These are phyloP conservation scores for Avena eriantha DNA, from an alignment of 176 grass and related monocot species.

Conservation along the genomic window DNA sequence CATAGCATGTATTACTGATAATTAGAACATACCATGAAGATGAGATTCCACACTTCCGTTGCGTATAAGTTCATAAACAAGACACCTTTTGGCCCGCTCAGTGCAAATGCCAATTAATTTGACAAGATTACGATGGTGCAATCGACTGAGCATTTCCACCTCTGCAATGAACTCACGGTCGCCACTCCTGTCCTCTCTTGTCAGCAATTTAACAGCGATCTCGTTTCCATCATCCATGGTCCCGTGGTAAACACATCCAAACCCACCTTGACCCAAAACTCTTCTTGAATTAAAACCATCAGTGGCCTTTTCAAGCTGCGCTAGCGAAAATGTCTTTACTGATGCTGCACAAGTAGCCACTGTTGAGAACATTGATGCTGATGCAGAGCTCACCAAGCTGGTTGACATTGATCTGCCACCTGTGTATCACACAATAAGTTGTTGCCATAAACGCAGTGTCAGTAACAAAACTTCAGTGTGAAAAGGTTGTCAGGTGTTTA, in stretches of 20 bases:
- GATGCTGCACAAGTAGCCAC: constrained; percentile 69
- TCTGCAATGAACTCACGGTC: constrained; percentile 92
- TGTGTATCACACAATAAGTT: constrained; percentile 54
- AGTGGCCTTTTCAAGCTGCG: constrained; percentile 84
- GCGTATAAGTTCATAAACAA: constrained; percentile 91
- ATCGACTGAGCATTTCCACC: constrained; percentile 90
- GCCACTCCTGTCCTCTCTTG: constrained; percentile 74
- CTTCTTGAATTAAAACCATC: constrained; percentile 73
- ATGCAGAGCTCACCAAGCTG: constrained; percentile 70
- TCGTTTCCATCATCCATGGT: constrained; percentile 70
- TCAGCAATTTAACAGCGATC: constrained; percentile 97
- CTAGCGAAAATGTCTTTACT: constrained; percentile 76
- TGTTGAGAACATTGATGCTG: constrained; percentile 70
- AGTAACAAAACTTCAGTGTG: constrained; percentile 16
- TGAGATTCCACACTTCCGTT: constrained; percentile 98
- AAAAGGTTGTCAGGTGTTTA: neutral
- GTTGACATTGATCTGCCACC: constrained; percentile 71
- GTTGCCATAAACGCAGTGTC: constrained; percentile 18
- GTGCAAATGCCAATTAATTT: constrained; percentile 97
- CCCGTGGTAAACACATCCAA: constrained; percentile 87
- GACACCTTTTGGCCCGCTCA: constrained; percentile 77
- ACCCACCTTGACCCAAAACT: constrained; percentile 91
- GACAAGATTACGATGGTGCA: constrained; percentile 96
- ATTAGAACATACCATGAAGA: constrained; percentile 78
- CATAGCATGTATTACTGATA: constrained; percentile 11